Conservation (phyloP, 371 early-diverging fungal species). For the Paraphysoderma sedebokerense region DNA sequence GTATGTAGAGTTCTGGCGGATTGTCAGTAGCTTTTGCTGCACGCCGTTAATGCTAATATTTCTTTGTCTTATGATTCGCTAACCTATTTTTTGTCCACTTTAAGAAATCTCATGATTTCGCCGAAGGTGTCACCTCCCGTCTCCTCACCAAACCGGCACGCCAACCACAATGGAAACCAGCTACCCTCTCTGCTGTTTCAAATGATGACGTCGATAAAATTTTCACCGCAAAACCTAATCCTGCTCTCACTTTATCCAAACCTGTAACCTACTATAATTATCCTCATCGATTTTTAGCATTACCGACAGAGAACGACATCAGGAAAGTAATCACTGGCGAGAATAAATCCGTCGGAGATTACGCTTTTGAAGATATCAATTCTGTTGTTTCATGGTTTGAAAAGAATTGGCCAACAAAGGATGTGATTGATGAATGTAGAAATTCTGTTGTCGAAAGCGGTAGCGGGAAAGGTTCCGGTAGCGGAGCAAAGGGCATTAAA, state of each 20-base stretch:
- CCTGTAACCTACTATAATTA: slow-evolving; percentile 12
- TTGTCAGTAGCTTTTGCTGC: too few relatives aligned
- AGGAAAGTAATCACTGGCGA: slow-evolving; percentile 3
- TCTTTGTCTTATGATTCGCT: background rate
- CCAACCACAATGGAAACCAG: slow-evolving; percentile 61
- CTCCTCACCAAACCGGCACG: slow-evolving; percentile 45
- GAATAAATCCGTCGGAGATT: background rate
- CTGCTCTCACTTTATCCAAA: slow-evolving; percentile 5
- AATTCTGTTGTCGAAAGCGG: too few relatives aligned
- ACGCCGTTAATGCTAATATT: too few relatives aligned
- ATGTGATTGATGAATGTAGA: too few relatives aligned
- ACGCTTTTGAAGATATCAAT: background rate
- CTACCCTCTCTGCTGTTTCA: slow-evolving; percentile 28
- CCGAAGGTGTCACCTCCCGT: slow-evolving; percentile 66
- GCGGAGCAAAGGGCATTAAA: background rate
- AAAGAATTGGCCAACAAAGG: background rate
- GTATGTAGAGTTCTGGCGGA: too few relatives aligned
- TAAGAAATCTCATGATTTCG: slow-evolving; percentile 54
- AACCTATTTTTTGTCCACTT: slow-evolving; percentile 13
- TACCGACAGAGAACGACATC: slow-evolving; percentile 68
- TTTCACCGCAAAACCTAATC: slow-evolving; percentile 8
- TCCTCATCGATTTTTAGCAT: slow-evolving; percentile 36
- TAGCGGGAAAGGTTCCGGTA: too few relatives aligned
- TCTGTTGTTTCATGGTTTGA: background rate
- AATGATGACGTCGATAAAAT: slow-evolving; percentile 41